A percentile compares a stretch with the other conserved stretches of the same genome.
Conservation (phyloP, 805 yeast species). For the Hyphopichia homilentoma region DNA sequence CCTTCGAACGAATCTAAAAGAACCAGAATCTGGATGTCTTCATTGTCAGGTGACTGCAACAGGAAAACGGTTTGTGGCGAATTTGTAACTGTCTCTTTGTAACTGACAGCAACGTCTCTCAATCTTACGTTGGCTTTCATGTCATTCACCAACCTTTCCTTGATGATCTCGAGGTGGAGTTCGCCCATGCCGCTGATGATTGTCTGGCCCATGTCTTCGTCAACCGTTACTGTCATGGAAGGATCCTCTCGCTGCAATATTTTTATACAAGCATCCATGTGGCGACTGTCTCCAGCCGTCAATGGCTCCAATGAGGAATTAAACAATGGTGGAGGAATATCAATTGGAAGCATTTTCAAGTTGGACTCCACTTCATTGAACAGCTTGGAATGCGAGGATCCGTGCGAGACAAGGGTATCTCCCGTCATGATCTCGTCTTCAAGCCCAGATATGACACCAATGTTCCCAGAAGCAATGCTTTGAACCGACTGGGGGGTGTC, state of each 20-base stretch:
- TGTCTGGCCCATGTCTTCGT: conserved; percentile 88
- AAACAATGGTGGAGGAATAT: conserved; percentile 89
- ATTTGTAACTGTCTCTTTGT: conserved; percentile 54
- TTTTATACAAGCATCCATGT: conserved; percentile 66
- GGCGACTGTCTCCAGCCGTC: conserved; percentile 74
- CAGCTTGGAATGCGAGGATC: conserved; percentile 39
- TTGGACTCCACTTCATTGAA: conserved; percentile 42
- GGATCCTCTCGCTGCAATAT: conserved; percentile 86
- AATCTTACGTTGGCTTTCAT: conserved; percentile 77
- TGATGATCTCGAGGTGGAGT: conserved; percentile 84
- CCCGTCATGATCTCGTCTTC: conserved; percentile 77
- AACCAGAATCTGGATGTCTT: conserved; percentile 21
- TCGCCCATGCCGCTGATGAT: conserved; percentile 97
- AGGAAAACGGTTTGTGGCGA: conserved; percentile 15
- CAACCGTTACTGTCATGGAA: conserved; percentile 63
- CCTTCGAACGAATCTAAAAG: conserved; percentile 38
- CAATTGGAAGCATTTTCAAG: conserved; percentile 67
- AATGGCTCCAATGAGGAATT: conserved; percentile 79
- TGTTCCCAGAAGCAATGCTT: conserved; percentile 68
- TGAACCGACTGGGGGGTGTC: conserved; percentile 73
- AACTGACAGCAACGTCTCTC: conserved; percentile 85
- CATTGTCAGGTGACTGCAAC: conserved; percentile 14
- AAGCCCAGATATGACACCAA: conserved; percentile 82
- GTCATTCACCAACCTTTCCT: conserved; percentile 73
- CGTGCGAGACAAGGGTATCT: conserved; percentile 75